Conservation (phyloP, 139 green algal species). For the Spirogloea muscicola region DNA sequence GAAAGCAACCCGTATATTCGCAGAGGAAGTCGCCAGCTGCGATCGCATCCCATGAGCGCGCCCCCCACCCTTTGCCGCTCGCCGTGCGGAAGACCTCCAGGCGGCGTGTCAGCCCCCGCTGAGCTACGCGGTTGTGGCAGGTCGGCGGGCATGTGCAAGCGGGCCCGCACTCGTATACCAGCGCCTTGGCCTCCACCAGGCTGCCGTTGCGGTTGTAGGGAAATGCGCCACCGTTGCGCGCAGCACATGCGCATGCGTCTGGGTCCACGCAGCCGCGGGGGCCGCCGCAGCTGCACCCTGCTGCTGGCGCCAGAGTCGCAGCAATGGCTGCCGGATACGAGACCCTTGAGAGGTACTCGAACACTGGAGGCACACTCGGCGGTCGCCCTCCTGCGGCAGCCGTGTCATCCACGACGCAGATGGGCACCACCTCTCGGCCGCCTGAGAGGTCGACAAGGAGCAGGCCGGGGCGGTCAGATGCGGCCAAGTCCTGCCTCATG, state of each 20-base stretch:
- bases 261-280: conserved; percentile 5
- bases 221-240: conserved; percentile 9
- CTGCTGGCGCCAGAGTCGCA: neutral
- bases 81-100: conserved; percentile 45
- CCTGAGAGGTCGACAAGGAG: conserved; percentile 22
- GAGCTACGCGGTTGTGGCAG: conserved; percentile 33
- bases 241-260: conserved; percentile 6
- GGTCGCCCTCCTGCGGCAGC: too few species aligned
- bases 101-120: conserved; percentile 21
- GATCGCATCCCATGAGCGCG: conserved; percentile 48
- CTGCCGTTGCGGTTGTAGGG: conserved; percentile 26
- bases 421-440: conserved; percentile 10
- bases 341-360: conserved; percentile 26
- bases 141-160: conserved; percentile 5
- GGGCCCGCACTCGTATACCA: conserved; percentile 37
- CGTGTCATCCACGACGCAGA: conserved; percentile 35
- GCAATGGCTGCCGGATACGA: neutral
- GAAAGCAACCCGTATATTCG: conserved; percentile 35
- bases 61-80: conserved; percentile 43
- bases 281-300: neutral
- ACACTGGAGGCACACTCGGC: conserved; percentile 21
- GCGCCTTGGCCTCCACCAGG: conserved; percentile 1
- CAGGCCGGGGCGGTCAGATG: neutral
- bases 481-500: neutral
- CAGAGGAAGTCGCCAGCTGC: conserved; percentile 38